Percentiles rank a stretch among this genome's conserved stretches.
These are phyloP conservation scores for Aureobasidium musti DNA, from an alignment of 2,329 filamentous ascomycete species.

Conservation along the genomic window DNA sequence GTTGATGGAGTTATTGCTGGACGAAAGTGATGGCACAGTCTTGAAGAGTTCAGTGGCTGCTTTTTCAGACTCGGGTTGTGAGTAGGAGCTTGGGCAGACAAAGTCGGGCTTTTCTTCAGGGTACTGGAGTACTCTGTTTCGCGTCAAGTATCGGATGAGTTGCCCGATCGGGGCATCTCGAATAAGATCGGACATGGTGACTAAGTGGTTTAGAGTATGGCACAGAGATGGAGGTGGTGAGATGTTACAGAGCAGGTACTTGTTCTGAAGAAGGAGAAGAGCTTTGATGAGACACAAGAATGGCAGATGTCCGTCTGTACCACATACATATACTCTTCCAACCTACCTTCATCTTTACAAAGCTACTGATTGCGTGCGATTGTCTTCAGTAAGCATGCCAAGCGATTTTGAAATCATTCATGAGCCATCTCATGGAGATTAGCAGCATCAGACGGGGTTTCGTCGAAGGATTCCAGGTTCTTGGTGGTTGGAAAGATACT, in stretches of 20 bases:
- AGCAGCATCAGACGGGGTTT: not conserved
- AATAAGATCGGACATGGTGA: constrained; percentile 42
- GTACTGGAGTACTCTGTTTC: constrained; percentile 49
- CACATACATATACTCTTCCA: constrained; percentile 16
- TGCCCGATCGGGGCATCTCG: constrained; percentile 53
- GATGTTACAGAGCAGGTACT: not conserved
- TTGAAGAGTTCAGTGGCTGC: not conserved
- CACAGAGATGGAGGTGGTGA: not conserved
- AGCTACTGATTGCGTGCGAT: constrained; percentile 23
- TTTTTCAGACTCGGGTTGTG: constrained; percentile 31
- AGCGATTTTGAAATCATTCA: not conserved
- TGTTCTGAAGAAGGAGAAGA: too few species aligned
- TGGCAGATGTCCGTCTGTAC: not conserved
- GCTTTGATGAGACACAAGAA: not conserved
- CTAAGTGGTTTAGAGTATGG: not conserved
- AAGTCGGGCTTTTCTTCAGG: constrained; percentile 59
- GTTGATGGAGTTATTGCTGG: not conserved
- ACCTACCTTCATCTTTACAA: constrained; percentile 1
- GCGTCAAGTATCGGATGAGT: constrained; percentile 48
- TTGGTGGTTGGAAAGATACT: not conserved
- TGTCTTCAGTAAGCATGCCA: constrained; percentile 20
- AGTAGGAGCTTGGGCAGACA: constrained; percentile 51
- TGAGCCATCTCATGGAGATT: not conserved
- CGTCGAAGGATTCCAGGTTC: not conserved
- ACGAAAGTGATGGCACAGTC: not conserved